Conservation (phyloP, 371 early-diverging fungal genomes). For the Neoconidiobolus thromboides region DNA sequence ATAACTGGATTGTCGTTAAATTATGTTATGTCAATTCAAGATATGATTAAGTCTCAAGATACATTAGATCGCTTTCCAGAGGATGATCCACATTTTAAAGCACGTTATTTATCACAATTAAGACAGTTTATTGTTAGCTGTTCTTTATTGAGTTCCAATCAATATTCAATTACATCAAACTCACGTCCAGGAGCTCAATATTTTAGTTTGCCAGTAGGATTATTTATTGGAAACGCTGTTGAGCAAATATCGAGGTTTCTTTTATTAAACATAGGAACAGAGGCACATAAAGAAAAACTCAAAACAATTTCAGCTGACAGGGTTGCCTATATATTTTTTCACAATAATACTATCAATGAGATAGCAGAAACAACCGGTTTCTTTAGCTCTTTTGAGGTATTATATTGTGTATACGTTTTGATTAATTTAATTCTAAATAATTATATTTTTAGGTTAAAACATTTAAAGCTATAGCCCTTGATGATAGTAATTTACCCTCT, state of each 20-base stretch:
- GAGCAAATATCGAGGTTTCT: not conserved
- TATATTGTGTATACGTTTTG: too few relatives aligned
- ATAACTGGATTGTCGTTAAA: not conserved
- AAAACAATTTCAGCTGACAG: not conserved
- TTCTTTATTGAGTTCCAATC: not conserved
- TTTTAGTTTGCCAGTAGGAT: not conserved
- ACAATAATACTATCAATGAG: not conserved
- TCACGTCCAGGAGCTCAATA: not conserved
- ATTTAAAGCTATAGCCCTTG: not conserved
- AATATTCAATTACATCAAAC: not conserved
- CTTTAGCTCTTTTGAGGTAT: constrained; percentile 1
- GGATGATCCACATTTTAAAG: not conserved
- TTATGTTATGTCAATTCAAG: not conserved
- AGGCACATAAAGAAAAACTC: not conserved
- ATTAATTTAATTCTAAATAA: too few relatives aligned
- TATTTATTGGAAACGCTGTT: not conserved
- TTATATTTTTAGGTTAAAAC: not conserved
- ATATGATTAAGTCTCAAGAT: not conserved
- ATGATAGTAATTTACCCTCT: not conserved
- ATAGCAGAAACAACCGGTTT: not conserved
- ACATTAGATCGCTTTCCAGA: not conserved
- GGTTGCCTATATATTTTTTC: constrained; percentile 1
- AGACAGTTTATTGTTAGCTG: not conserved
- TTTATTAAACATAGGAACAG: not conserved
- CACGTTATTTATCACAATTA: not conserved